phyloP scores from a whole-genome alignment of 2,329 filamentous ascomycete genomes.

The Leptographium procerum region DNA sequence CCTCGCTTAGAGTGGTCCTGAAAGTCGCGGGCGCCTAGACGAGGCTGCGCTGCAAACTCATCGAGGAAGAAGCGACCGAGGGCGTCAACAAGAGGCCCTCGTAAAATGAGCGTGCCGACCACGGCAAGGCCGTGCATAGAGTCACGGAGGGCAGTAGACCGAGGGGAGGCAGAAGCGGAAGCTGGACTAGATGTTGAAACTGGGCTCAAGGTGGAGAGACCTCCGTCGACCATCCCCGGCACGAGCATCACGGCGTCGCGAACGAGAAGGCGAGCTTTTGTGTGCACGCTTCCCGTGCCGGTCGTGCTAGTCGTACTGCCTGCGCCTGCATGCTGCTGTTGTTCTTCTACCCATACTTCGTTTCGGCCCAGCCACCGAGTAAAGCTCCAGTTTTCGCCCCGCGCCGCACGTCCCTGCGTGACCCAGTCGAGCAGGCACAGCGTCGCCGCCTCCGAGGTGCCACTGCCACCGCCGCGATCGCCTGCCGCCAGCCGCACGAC shows the following conservation, averaged over 20 bases:
- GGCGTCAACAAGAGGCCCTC: constrained; percentile 55
- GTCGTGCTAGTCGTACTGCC: neutral
- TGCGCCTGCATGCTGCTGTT: neutral
- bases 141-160: constrained; percentile 28
- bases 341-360: constrained; percentile 55
- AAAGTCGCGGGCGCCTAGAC: constrained; percentile 77
- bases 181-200: no score
- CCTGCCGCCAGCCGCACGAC: constrained; percentile 51
- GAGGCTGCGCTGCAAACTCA: constrained; percentile 67
- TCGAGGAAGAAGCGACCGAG: constrained; percentile 65
- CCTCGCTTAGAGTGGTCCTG: constrained; percentile 33
- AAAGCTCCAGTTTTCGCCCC: constrained; percentile 84
- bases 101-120: constrained; percentile 75
- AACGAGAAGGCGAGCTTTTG: constrained; percentile 53
- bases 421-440: constrained; percentile 91
- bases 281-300: no score
- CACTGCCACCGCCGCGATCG: constrained; percentile 18
- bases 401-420: constrained; percentile 70
- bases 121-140: constrained; percentile 68
- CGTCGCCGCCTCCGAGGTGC: constrained; percentile 22
- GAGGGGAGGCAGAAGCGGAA: neutral
- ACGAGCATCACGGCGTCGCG: constrained; percentile 68
- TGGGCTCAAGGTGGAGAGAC: constrained; percentile 25
- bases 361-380: constrained; percentile 71
- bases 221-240: neutral